Evolutionary conservation across 345 rosid species (phyloP), one percentile per base, ranked within the genome.

Genomic region (Tarenaya hassleriana): DNA sequence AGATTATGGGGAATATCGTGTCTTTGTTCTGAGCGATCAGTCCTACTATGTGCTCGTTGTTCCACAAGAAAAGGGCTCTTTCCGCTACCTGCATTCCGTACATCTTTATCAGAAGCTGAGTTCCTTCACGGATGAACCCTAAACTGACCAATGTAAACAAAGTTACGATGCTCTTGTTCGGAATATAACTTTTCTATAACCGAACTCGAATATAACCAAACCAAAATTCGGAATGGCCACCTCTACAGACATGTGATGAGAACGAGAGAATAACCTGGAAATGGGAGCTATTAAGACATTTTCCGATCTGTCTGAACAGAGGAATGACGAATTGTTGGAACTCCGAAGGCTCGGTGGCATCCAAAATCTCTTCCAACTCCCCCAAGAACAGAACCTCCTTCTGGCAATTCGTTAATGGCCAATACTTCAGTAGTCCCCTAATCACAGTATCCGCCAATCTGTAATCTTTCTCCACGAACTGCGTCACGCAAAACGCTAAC

Each of bases 41-140:
- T 34, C 64, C 70, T 54, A 70, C 73, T 18, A 82, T 66, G 52
- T 82, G 82, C 34, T 79, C 85, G 8, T 74, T 79, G 71, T 78
- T 76, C 83, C 84, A 82, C 73, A 78, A 69, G 73, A 75, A 82
- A 32, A 82, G 60, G 24, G 81, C 73, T 19, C 82, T 69, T 70
- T 82, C 85, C n/a, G 83, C 83, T 11, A 80, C 83, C 86, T 80
- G 74, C 66, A 64, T 0, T 27, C 34, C 37, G 60, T 50, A 52
- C 45, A 40, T 34, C 52, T 64, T 48, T 42, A 64, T 50, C 53
- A 52, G 50, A 41, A 64, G 14, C 12, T 9, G 57, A 51, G 48
- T 37, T 29, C 18, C 24, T 47, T 17, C 35, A 4, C 63, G 24
- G 31, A 47, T 35, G 11, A 48, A 47, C 13, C 51, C 18, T 20